A percentile compares a stretch with the other conserved stretches of the same genome.
These are phyloP conservation scores for Colletotrichum sp. DNA, from an alignment of 2,329 filamentous ascomycete species.

Conservation along the genomic window DNA sequence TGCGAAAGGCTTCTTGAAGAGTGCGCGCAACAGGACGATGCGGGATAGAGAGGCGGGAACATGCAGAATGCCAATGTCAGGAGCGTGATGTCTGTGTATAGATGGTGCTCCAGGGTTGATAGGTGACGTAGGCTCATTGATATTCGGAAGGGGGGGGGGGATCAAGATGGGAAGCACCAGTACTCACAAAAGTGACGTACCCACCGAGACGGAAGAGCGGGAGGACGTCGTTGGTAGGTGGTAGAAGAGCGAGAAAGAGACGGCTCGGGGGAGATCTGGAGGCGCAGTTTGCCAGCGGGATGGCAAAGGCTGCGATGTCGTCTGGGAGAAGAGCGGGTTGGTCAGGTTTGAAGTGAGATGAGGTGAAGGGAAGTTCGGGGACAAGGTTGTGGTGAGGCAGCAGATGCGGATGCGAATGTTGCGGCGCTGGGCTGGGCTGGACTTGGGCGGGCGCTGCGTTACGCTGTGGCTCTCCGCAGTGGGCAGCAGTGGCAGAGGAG, in stretches of 20 bases:
- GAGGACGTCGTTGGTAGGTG: not conserved
- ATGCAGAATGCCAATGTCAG: not conserved
- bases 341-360: not conserved
- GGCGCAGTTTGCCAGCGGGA: slow-evolving; percentile 1
- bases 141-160: not conserved
- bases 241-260: not conserved
- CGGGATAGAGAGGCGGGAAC: not conserved
- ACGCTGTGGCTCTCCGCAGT: not conserved
- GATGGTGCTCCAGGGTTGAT: not conserved
- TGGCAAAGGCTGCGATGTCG: slow-evolving; percentile 3
- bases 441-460: not conserved
- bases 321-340: not conserved
- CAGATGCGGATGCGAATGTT: slow-evolving; percentile 1
- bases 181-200: slow-evolving; percentile 18
- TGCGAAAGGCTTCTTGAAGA: not conserved
- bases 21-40: not conserved
- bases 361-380: not conserved
- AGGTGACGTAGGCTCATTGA: slow-evolving; percentile 14
- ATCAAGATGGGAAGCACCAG: not conserved
- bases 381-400: slow-evolving; percentile 3
- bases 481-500: not conserved
- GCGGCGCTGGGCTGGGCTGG: not conserved
- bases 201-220: not conserved
- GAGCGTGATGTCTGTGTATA: not conserved
- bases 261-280: not conserved